Conservation (phyloP, 306 rosid species). For the Luffa aegyptiaca region DNA sequence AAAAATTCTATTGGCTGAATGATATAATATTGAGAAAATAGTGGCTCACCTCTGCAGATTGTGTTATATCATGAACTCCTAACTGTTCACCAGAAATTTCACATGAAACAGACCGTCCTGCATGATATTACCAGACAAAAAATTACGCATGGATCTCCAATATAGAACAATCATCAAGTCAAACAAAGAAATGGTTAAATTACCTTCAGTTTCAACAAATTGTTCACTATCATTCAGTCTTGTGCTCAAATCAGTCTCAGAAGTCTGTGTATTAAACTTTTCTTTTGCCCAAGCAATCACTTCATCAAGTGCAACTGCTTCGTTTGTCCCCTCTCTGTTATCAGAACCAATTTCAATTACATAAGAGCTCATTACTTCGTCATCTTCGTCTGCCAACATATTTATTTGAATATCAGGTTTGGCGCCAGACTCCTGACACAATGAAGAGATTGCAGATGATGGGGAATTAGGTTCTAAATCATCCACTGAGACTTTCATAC, state of each 20-base stretch:
- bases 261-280: constrained; percentile 42
- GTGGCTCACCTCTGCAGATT: constrained; percentile 46
- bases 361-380: constrained; percentile 67
- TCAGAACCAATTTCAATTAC: constrained; percentile 65
- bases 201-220: constrained; percentile 36
- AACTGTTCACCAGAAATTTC: constrained; percentile 6
- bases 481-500: constrained; percentile 38
- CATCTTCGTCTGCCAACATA: constrained; percentile 24
- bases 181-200: constrained; percentile 1
- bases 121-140: constrained; percentile 9
- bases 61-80: constrained; percentile 21
- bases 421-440: constrained; percentile 46
- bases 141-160: neutral
- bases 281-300: constrained; percentile 98
- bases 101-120: constrained; percentile 35
- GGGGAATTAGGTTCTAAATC: constrained; percentile 61
- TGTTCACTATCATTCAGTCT: constrained; percentile 25
- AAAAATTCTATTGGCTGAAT: neutral
- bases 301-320: constrained; percentile 55
- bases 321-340: constrained; percentile 56
- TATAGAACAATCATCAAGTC: neutral
- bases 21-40: neutral
- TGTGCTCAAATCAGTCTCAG: constrained; percentile 42
- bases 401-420: constrained; percentile 32
- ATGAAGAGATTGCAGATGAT: constrained; percentile 57